Evolutionary conservation across 352 stramenopile genomes (phyloP).

Genomic region (Plasmopara viticola): DNA sequence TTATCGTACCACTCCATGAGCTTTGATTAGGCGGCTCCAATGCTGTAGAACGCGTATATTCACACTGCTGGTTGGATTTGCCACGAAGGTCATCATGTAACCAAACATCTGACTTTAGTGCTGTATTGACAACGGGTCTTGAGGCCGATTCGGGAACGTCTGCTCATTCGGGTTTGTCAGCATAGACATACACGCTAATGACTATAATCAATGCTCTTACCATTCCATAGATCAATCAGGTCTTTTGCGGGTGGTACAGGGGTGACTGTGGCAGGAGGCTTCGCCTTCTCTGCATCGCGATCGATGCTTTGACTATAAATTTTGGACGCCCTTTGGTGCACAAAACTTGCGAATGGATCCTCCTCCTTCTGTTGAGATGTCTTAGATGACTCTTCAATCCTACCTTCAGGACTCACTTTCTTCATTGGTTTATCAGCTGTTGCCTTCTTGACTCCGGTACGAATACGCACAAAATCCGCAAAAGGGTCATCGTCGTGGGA

Average conservation of each 20-base stretch:
- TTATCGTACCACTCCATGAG: constrained; percentile 18
- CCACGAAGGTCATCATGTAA: constrained; percentile 13
- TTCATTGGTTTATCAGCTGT: not conserved
- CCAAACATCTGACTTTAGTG: constrained; percentile 20
- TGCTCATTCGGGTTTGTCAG: constrained; percentile 6
- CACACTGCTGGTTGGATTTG: constrained; percentile 6
- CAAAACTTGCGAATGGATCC: constrained; percentile 62
- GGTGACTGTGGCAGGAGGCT: constrained; percentile 6
- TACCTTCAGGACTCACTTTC: constrained; percentile 4
- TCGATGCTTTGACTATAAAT: constrained; percentile 23
- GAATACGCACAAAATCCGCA: constrained; percentile 49
- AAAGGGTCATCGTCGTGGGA: constrained; percentile 50
- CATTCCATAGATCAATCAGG: constrained; percentile 64
- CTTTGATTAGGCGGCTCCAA: constrained; percentile 7
- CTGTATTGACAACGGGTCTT: constrained; percentile 3
- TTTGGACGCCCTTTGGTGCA: constrained; percentile 43
- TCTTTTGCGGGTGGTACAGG: constrained; percentile 24
- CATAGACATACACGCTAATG: not conserved
- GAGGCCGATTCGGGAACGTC: constrained; percentile 6
- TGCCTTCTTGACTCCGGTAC: constrained; percentile 24
- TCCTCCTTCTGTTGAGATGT: constrained; percentile 32
- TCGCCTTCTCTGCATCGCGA: constrained; percentile 14
- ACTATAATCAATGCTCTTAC: constrained; percentile 15
- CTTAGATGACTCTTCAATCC: constrained; percentile 8
- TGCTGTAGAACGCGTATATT: not conserved